These are phyloP conservation scores for Tulasnella sp. DNA, from an alignment of 768 basidiomycete species.

Conservation along the genomic window DNA sequence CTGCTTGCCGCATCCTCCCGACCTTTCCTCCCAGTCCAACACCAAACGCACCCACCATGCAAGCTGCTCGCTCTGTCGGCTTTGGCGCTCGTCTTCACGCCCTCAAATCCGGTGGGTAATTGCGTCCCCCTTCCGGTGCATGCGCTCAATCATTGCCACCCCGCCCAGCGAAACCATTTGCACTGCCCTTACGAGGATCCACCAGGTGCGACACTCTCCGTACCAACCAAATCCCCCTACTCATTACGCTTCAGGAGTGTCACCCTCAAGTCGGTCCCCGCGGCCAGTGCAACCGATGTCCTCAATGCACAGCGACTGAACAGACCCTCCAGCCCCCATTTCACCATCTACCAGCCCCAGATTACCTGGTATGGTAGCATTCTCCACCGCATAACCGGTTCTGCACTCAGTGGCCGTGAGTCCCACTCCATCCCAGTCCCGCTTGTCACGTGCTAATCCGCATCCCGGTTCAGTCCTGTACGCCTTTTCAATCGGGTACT, in stretches of 20 bases:
- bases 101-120: too few relatives aligned
- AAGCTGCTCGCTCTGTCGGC: conserved; percentile 6
- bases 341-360: conserved; percentile 94
- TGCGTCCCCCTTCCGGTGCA: too few relatives aligned
- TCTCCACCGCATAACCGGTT: conserved; percentile 76
- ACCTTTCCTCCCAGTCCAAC: too few relatives aligned
- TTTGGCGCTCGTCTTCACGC: not conserved
- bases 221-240: not conserved
- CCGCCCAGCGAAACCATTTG: not conserved
- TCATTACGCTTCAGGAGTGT: not conserved
- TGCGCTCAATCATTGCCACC: too few relatives aligned
- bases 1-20: too few relatives aligned
- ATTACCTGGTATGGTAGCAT: conserved; percentile 84
- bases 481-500: conserved; percentile 74
- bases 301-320: conserved; percentile 78
- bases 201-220: not conserved
- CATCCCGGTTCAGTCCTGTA: conserved; percentile 53
- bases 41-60: not conserved
- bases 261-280: conserved; percentile 39
- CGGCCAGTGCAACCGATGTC: conserved; percentile 44
- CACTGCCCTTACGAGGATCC: conserved; percentile 1
- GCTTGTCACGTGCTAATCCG: conserved; percentile 10
- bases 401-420: conserved; percentile 59
- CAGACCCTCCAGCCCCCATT: conserved; percentile 89
- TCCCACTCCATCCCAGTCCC: not conserved